These are phyloP conservation scores for Grigorovia yakushimaensis DNA, from an alignment of 805 yeast genomes.

Conservation along the genomic window DNA sequence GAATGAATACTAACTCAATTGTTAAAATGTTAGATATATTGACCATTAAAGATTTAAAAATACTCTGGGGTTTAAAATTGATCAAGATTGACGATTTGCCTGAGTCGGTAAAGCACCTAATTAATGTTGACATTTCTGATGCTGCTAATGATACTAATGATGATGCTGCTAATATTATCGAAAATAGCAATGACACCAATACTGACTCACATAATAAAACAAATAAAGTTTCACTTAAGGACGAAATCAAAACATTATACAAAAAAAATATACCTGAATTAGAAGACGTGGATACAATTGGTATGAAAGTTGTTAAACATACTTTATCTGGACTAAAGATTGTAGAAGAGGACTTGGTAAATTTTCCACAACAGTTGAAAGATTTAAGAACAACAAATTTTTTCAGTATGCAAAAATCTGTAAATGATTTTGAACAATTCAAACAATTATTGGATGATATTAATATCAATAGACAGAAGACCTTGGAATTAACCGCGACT, in stretches of 20 bases:
- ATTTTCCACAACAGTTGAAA: slow-evolving; percentile 19
- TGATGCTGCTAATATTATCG: background rate
- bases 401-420: slow-evolving; percentile 51
- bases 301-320: slow-evolving; percentile 69
- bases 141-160: background rate
- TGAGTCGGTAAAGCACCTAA: slow-evolving; percentile 7
- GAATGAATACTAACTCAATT: slow-evolving; percentile 11
- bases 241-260: slow-evolving; percentile 30
- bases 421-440: slow-evolving; percentile 43
- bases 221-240: background rate
- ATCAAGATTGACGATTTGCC: slow-evolving; percentile 25
- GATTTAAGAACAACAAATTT: slow-evolving; percentile 39
- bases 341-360: slow-evolving; percentile 23
- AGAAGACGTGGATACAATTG: slow-evolving; percentile 62
- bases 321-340: slow-evolving; percentile 46
- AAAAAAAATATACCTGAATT: slow-evolving; percentile 48
- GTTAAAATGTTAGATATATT: slow-evolving; percentile 22
- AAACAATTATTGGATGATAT: slow-evolving; percentile 57
- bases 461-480: slow-evolving; percentile 67
- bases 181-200: background rate
- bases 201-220: background rate
- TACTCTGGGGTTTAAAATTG: slow-evolving; percentile 30
- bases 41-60: slow-evolving; percentile 24
- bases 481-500: slow-evolving; percentile 62
- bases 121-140: background rate